Evolutionary conservation across 352 stramenopile genomes (phyloP).

Genomic region (Peronosclerospora sorghi): DNA sequence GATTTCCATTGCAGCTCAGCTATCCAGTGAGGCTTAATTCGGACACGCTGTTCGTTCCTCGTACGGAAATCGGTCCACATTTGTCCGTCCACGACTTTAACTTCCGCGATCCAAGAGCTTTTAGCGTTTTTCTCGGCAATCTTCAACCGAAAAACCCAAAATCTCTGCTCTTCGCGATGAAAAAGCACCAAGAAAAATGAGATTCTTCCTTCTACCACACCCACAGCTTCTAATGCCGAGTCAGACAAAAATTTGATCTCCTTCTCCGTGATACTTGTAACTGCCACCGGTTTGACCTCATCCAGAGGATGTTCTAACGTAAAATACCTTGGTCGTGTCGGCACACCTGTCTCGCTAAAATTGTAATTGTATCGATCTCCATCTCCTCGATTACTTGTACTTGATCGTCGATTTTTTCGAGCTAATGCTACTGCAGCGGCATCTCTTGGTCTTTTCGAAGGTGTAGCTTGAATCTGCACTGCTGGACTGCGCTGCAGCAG

Average conservation of each 20-base stretch:
- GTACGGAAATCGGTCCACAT: constrained; percentile 29
- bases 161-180: constrained; percentile 33
- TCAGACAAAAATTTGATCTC: constrained; percentile 32
- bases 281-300: constrained; percentile 61
- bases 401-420: constrained; percentile 21
- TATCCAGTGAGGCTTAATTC: constrained; percentile 37
- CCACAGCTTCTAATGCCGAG: constrained; percentile 40
- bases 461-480: constrained; percentile 12
- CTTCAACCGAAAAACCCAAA: constrained; percentile 38
- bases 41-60: constrained; percentile 19
- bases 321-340: constrained; percentile 47
- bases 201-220: constrained; percentile 13
- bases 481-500: constrained; percentile 51
- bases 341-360: constrained; percentile 4
- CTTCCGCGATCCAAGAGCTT: constrained; percentile 3
- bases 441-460: constrained; percentile 19
- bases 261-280: neutral
- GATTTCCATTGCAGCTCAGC: constrained; percentile 24
- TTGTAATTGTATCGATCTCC: constrained; percentile 23
- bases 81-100: constrained; percentile 28
- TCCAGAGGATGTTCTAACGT: constrained; percentile 63
- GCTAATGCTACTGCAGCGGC: constrained; percentile 19
- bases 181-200: constrained; percentile 36
- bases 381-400: constrained; percentile 28
- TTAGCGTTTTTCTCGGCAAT: neutral